Evolutionary conservation across 495 filamentous ascomycete species (phyloP).

Genomic region (Hyaloscypha bicolor): DNA sequence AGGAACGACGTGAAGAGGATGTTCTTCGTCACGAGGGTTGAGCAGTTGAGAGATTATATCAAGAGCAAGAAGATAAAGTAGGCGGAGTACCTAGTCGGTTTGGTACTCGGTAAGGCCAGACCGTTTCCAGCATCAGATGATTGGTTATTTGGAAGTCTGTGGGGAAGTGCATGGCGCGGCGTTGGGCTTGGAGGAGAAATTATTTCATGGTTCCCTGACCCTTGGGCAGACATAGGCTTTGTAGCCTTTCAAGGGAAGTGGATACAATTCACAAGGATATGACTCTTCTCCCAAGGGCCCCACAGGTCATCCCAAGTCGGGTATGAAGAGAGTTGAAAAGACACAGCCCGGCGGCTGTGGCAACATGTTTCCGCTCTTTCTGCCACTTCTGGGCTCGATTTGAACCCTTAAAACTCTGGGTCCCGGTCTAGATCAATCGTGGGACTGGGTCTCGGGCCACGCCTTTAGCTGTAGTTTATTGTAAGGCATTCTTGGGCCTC

Average conservation of each 20-base stretch:
- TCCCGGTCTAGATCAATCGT: not conserved
- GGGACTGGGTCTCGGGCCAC: slow-evolving; percentile 6
- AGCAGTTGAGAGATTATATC: slow-evolving; percentile 81
- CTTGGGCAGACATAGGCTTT: not conserved
- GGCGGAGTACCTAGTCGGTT: not conserved
- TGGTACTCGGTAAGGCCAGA: not conserved
- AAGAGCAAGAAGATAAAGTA: slow-evolving; percentile 56
- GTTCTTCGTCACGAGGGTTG: slow-evolving; percentile 86
- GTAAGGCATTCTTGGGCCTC: slow-evolving; percentile 2
- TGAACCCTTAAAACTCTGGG: not conserved
- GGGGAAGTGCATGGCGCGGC: slow-evolving; percentile 28
- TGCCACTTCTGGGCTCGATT: not conserved
- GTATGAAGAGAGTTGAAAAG: not conserved
- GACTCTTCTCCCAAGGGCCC: not conserved
- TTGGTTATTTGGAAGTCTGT: not conserved
- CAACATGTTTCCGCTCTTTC: not conserved
- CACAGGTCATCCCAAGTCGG: not conserved
- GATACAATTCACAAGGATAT: not conserved
- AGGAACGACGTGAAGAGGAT: slow-evolving; percentile 73
- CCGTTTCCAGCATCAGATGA: not conserved
- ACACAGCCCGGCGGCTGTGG: not conserved
- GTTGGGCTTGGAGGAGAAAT: slow-evolving; percentile 13
- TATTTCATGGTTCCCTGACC: not conserved
- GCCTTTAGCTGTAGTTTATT: not conserved
- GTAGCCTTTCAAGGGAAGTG: not conserved